phyloP scores from a whole-genome alignment of 2,329 filamentous ascomycete species.

The Aspergillus melleus region DNA sequence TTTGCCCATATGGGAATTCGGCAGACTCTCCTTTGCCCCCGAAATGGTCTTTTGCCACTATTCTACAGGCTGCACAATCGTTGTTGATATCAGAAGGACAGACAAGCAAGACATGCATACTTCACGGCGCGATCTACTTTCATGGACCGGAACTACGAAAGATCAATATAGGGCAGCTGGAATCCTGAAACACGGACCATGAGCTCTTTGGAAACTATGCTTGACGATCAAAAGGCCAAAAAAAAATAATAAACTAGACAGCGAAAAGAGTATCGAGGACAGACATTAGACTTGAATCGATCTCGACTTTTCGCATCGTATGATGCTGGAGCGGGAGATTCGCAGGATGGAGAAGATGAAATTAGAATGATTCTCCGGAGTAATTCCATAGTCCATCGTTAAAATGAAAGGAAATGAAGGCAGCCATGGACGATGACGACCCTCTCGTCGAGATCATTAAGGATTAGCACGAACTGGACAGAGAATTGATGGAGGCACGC shows the following conservation, averaged over 20 bases:
- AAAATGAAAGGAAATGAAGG: no score
- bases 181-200: conserved; percentile 21
- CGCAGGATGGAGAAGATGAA: no score
- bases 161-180: background rate
- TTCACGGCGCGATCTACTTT: no score
- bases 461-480: background rate
- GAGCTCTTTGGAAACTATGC: conserved; percentile 16
- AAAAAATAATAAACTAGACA: background rate
- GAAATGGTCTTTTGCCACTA: background rate
- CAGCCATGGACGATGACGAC: no score
- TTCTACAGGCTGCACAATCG: background rate
- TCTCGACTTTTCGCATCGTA: background rate
- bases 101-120: no score
- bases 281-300: background rate
- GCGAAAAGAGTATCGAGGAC: background rate
- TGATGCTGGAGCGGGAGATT: no score
- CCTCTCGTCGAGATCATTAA: background rate
- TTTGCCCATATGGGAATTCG: background rate
- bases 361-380: no score
- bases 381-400: no score
- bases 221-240: conserved; percentile 8
- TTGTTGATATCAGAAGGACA: no score
- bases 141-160: background rate
- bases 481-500: background rate
- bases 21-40: no score